These are phyloP conservation scores for Neurospora sp. DNA, from an alignment of 2,329 filamentous ascomycete genomes.

Conservation along the genomic window DNA sequence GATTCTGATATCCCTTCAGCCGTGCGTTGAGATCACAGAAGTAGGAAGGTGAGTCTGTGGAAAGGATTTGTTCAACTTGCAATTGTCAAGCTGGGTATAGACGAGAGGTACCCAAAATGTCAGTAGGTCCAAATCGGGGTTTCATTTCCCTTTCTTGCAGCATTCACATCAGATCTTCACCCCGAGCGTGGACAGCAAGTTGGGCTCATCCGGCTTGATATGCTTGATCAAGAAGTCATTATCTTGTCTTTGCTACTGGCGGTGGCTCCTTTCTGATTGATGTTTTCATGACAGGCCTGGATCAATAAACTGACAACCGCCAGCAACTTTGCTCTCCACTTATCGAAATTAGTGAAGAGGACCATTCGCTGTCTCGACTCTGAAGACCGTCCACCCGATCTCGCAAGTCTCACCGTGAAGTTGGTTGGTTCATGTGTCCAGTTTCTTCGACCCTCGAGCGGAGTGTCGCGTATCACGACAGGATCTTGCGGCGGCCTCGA, in stretches of 20 bases:
- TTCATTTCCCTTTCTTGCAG: neutral
- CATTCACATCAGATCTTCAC: neutral
- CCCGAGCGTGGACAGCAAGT: neutral
- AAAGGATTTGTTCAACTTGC: neutral
- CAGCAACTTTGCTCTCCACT: neutral
- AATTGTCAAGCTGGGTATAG: neutral
- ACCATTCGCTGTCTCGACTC: neutral
- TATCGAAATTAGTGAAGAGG: neutral
- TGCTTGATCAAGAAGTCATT: neutral
- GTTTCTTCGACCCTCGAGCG: neutral
- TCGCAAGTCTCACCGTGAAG: neutral
- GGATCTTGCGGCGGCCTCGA: neutral
- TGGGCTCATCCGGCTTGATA: neutral
- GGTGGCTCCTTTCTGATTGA: neutral
- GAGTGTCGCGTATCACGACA: neutral
- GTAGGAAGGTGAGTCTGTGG: neutral
- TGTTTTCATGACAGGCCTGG: neutral
- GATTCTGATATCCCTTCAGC: neutral
- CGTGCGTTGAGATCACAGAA: neutral
- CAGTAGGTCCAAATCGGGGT: neutral
- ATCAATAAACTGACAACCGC: neutral
- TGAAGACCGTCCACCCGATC: neutral
- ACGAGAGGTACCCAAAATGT: neutral
- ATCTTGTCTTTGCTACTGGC: neutral
- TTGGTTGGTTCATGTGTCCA: neutral